Conservation (phyloP, 192 early-diverging fungal species). For the Coemansia sp. region DNA sequence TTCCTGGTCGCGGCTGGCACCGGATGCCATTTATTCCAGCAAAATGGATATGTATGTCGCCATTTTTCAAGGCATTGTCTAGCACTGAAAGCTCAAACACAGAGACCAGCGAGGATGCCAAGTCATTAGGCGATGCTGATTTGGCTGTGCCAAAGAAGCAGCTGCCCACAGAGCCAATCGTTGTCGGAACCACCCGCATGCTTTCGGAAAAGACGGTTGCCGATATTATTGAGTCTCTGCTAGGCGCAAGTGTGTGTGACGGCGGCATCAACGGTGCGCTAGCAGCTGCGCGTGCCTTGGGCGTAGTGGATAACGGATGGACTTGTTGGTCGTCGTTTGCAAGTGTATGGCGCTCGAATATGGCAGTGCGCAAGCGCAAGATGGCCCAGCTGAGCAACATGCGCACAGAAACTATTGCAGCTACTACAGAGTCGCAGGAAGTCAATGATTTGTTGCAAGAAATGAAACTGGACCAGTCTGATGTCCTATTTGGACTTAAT, state of each 20-base stretch:
- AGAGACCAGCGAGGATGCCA: not conserved
- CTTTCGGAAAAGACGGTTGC: constrained; percentile 86
- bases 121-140: no score
- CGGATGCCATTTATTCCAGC: constrained; percentile 20
- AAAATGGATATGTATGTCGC: constrained; percentile 19
- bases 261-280: constrained; percentile 58
- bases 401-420: constrained; percentile 13
- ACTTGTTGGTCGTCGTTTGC: constrained; percentile 32
- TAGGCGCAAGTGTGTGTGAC: constrained; percentile 73
- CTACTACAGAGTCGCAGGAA: not conserved
- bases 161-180: not conserved
- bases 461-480: constrained; percentile 30
- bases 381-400: constrained; percentile 17
- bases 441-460: constrained; percentile 27
- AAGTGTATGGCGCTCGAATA: constrained; percentile 17
- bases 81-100: not conserved
- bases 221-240: constrained; percentile 79
- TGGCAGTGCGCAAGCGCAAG: constrained; percentile 11
- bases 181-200: constrained; percentile 6
- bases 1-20: constrained; percentile 44
- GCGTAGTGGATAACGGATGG: constrained; percentile 38
- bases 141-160: not conserved
- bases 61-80: not conserved
- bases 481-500: constrained; percentile 18
- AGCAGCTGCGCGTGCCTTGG: constrained; percentile 56